Evolutionary conservation across 2,329 filamentous ascomycete genomes (phyloP).

Genomic region (Pyrenophora seminiperda): DNA sequence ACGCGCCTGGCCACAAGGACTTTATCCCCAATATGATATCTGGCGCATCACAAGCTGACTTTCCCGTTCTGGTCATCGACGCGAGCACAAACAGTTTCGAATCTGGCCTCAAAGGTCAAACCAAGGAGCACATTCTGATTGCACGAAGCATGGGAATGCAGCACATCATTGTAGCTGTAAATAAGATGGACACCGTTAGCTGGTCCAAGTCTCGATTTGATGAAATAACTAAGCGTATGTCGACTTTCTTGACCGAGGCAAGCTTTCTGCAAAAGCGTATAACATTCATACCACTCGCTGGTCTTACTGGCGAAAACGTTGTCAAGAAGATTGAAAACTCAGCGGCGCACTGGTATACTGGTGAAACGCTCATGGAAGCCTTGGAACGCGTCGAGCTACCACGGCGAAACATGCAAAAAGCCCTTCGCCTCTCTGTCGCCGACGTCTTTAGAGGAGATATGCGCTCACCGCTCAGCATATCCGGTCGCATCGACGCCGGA

Average conservation of each 20-base stretch:
- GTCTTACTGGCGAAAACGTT: constrained; percentile 87
- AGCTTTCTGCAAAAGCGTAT: constrained; percentile 83
- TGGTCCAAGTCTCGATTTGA: constrained; percentile 86
- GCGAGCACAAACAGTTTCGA: constrained; percentile 90
- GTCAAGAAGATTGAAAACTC: constrained; percentile 61
- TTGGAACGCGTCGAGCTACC: constrained; percentile 82
- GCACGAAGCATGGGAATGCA: constrained; percentile 90
- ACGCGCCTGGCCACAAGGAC: constrained; percentile 91
- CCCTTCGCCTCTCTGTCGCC: constrained; percentile 82
- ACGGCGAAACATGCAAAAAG: constrained; percentile 72
- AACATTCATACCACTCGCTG: constrained; percentile 86
- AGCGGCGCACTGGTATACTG: constrained; percentile 74
- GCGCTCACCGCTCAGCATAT: constrained; percentile 81
- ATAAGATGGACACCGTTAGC: constrained; percentile 86
- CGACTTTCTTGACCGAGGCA: constrained; percentile 78
- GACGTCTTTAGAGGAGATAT: constrained; percentile 83
- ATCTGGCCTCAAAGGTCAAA: constrained; percentile 90
- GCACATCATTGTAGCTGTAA: constrained; percentile 85
- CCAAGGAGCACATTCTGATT: constrained; percentile 88
- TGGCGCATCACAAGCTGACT: constrained; percentile 92
- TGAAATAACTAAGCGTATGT: constrained; percentile 82
- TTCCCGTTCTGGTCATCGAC: constrained; percentile 93
- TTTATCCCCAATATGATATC: constrained; percentile 99
- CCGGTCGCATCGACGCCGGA: constrained; percentile 84
- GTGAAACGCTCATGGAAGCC: constrained; percentile 78